Evolutionary conservation across 306 rosid species (phyloP).

Genomic region (Medicago truncatula): MtrunA17r5.0-ANR NC_053044.1:15309001-15309500

Average conservation of each 20-base stretch:
- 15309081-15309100: slow-evolving; percentile 76
- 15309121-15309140: slow-evolving; percentile 55
- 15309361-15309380: slow-evolving; percentile 84
- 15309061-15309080: slow-evolving; percentile 93
- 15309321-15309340: slow-evolving; percentile 82
- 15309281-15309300: slow-evolving; percentile 56
- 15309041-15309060: too few relatives aligned
- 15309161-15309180: slow-evolving; percentile 57
- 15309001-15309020: too few relatives aligned
- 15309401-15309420: slow-evolving; percentile 90
- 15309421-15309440: slow-evolving; percentile 84
- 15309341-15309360: slow-evolving; percentile 69
- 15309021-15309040: too few relatives aligned
- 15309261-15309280: slow-evolving; percentile 76
- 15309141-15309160: slow-evolving; percentile 65
- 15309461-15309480: slow-evolving; percentile 92
- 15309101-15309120: slow-evolving; percentile 66
- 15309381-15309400: slow-evolving; percentile 91
- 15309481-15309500: slow-evolving; percentile 64
- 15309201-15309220: slow-evolving; percentile 83
- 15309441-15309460: slow-evolving; percentile 76
- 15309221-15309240: slow-evolving; percentile 89
- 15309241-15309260: slow-evolving; percentile 73
- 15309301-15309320: slow-evolving; percentile 65
- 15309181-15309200: slow-evolving; percentile 77